Conservation (phyloP, 257 asterid species). For the Plantago ovata region DNA sequence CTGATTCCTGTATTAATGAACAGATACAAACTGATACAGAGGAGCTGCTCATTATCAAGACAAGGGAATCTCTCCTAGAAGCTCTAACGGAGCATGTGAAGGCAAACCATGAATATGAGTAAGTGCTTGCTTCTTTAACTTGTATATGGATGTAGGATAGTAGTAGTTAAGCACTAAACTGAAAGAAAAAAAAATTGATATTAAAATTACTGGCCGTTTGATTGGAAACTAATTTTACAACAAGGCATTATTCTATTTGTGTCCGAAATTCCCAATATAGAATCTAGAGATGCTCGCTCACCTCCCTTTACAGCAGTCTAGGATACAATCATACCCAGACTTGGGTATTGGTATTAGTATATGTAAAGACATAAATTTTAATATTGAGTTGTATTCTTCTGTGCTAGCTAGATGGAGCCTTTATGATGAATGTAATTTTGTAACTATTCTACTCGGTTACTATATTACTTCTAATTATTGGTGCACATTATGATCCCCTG, state of each 20-base stretch:
- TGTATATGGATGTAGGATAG: background rate
- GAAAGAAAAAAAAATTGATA: background rate
- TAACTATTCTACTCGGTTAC: background rate
- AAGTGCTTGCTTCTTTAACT: slow-evolving; percentile 25
- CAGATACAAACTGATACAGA: slow-evolving; percentile 90
- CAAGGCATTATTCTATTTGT: background rate
- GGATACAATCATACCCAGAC: too few relatives aligned
- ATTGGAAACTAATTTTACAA: background rate
- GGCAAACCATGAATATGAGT: slow-evolving; percentile 94
- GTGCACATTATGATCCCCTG: background rate
- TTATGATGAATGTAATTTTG: background rate
- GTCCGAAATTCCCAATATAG: background rate
- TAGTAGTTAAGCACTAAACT: background rate
- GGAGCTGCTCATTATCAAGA: slow-evolving; percentile 91
- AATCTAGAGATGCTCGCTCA: background rate
- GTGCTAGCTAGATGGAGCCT: background rate
- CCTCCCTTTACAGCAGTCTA: background rate
- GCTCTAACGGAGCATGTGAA: slow-evolving; percentile 83
- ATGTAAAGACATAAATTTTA: background rate
- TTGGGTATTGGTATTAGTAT: background rate
- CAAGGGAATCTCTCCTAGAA: slow-evolving; percentile 83
- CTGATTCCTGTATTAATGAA: slow-evolving; percentile 8
- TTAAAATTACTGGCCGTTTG: background rate
- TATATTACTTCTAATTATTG: background rate
- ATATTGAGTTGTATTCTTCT: background rate